Base-by-base conservation (phyloP, 2,329 filamentous ascomycete species). In the Aspergillus bombycis region DNA sequence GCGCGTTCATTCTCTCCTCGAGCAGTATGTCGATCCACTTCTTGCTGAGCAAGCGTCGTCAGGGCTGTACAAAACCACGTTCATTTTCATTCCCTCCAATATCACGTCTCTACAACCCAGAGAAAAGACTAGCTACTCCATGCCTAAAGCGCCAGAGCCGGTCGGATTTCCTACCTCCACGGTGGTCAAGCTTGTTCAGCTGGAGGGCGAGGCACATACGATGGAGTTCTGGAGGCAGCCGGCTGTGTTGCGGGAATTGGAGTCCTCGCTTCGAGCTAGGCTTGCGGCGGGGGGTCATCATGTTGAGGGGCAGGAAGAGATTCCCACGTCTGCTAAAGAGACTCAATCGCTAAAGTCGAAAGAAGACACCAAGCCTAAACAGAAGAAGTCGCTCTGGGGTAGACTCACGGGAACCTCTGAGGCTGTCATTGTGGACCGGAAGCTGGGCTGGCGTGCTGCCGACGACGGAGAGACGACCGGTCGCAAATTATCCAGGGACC, bases 41-140 rank as follows among this genome's bases (percentile, higher is more conserved):
- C 52, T 55, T 14, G 16, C 34, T 2, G 32, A 55, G 19, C 32
- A 55, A 11, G 52, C 12, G 6, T 55, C 52, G 0, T 38, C 52
- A 1, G 52, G 52, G 2, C 6, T 55, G 0, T 55, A 55, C 52
- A 23, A 26, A 11, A 38, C 52, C 11, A 26, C 32, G 2, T 55
- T 55, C 21, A 19, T 55, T 55, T 34, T 55, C n/a, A 38, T 55
- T 16, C 52, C 52, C 11, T 55, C 52, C 32, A 55, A 55, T 32
- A n/a, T 23, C 6, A 38, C 52, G 1, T 34, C 48, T 9, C 28
- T 32, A 11, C 46, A 50, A 6, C 19, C 28, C 16, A 32, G 48
- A 11, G 28, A 30, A 10, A 30, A 52, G 19, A 52, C n/a, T 21
- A 26, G 52, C 12, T 21, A 23, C n/a, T 23, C 52, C 11, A 14